Conservation (phyloP, 352 stramenopile species). For the Pythium rhizo-oryzae region DNA sequence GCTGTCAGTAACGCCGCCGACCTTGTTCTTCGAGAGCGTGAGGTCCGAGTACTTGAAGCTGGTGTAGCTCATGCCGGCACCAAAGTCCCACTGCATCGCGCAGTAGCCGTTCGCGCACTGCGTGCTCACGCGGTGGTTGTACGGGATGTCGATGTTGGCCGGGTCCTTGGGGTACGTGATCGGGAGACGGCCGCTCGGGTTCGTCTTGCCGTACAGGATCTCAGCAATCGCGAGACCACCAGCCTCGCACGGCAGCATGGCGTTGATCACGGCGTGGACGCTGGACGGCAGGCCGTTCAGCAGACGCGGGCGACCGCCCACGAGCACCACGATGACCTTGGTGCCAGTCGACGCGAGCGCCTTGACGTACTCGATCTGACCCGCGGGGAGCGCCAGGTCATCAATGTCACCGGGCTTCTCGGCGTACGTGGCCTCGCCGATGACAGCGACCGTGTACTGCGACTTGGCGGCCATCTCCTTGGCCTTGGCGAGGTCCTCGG, state of each 20-base stretch:
- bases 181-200: constrained; percentile 80
- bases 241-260: constrained; percentile 74
- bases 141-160: constrained; percentile 68
- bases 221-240: constrained; percentile 84
- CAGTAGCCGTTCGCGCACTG: constrained; percentile 31
- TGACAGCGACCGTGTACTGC: constrained; percentile 72
- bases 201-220: constrained; percentile 77
- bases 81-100: constrained; percentile 60
- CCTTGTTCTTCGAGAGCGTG: constrained; percentile 33
- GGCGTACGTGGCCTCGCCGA: constrained; percentile 79
- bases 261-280: constrained; percentile 78
- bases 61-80: constrained; percentile 61
- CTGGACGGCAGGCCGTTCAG: constrained; percentile 56
- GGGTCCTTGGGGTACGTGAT: constrained; percentile 82
- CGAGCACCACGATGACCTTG: constrained; percentile 84
- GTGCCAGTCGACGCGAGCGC: constrained; percentile 62
- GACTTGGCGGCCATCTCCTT: constrained; percentile 51
- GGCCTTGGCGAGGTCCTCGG: constrained; percentile 49
- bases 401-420: constrained; percentile 90
- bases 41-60: constrained; percentile 52
- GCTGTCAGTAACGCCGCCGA: constrained; percentile 23
- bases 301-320: constrained; percentile 77
- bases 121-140: constrained; percentile 69
- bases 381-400: constrained; percentile 59
- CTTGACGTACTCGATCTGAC: constrained; percentile 77